Percentiles rank a stretch among this genome's conserved stretches.
Evolutionary conservation across 768 basidiomycete species (phyloP).

Genomic region (Galerina marginata): DNA sequence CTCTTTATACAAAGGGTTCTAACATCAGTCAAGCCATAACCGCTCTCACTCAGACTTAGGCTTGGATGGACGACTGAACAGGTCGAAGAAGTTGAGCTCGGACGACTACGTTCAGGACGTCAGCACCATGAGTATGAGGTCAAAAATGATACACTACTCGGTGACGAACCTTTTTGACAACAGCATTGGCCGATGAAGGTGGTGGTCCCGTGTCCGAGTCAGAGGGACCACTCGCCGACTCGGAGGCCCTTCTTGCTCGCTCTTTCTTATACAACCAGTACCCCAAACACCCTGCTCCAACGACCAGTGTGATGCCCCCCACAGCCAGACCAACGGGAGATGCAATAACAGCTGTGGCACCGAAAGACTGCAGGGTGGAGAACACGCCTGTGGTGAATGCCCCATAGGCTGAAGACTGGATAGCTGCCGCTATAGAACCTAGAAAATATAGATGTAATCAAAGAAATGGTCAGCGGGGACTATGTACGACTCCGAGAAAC

Average conservation of each 20-base stretch:
- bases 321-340: not conserved
- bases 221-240: too few relatives aligned
- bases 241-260: not conserved
- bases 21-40: too few relatives aligned
- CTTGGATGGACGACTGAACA: too few relatives aligned
- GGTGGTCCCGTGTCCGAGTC: too few relatives aligned
- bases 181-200: too few relatives aligned
- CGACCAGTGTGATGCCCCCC: not conserved
- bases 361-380: constrained; percentile 17
- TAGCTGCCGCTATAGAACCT: constrained; percentile 14
- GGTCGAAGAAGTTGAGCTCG: too few relatives aligned
- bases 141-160: too few relatives aligned
- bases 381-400: constrained; percentile 11
- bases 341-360: constrained; percentile 17
- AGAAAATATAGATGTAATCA: not conserved
- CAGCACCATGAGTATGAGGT: too few relatives aligned
- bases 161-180: too few relatives aligned
- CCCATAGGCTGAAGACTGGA: constrained; percentile 15
- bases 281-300: constrained; percentile 2
- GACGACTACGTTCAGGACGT: too few relatives aligned
- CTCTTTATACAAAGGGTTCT: too few relatives aligned
- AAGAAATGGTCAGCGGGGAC: not conserved
- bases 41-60: too few relatives aligned
- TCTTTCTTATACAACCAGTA: not conserved
- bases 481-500: not conserved